phyloP scores from a whole-genome alignment of 1,284 basidiomycete genomes.

The Fistulinella cinereoalba region DNA sequence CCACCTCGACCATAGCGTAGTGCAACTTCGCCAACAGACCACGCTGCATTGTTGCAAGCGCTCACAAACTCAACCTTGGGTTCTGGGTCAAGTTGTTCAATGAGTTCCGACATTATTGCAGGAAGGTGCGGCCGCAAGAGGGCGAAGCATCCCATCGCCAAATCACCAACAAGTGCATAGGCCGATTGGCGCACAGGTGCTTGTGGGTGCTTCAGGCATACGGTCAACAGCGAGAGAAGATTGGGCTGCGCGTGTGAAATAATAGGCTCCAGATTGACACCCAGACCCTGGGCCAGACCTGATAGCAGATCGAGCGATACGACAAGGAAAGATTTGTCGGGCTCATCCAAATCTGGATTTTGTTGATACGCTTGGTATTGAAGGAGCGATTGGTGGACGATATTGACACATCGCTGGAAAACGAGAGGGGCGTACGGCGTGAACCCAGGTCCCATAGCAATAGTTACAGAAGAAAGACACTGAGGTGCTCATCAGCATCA shows the following conservation, averaged over 20 bases:
- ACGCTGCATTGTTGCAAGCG: conserved; percentile 99
- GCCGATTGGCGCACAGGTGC: conserved; percentile 95
- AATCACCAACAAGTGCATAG: conserved; percentile 95
- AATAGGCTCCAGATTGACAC: conserved; percentile 70
- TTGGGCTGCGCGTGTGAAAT: conserved; percentile 71
- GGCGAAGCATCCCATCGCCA: conserved; percentile 93
- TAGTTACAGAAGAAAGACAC: conserved; percentile 97
- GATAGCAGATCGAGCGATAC: conserved; percentile 95
- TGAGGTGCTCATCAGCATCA: conserved; percentile 35
- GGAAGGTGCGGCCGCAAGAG: conserved; percentile 84
- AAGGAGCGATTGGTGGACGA: conserved; percentile 80
- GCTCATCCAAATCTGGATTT: conserved; percentile 86
- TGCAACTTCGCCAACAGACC: conserved; percentile 98
- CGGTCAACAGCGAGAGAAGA: conserved; percentile 74
- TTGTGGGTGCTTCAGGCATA: conserved; percentile 92
- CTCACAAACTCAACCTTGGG: conserved; percentile 90
- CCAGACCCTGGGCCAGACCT: conserved; percentile 93
- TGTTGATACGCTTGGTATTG: conserved; percentile 83
- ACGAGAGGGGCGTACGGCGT: conserved; percentile 87
- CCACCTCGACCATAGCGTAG: conserved; percentile 77
- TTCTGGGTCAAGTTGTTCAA: conserved; percentile 87
- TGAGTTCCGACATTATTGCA: conserved; percentile 87
- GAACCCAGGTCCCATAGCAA: conserved; percentile 94
- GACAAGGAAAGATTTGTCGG: conserved; percentile 94
- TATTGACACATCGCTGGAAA: conserved; percentile 86